Percentiles rank a stretch among this genome's conserved stretches.
Conservation (phyloP, 495 filamentous ascomycete species). For the Alectoria sarmentosa region DNA sequence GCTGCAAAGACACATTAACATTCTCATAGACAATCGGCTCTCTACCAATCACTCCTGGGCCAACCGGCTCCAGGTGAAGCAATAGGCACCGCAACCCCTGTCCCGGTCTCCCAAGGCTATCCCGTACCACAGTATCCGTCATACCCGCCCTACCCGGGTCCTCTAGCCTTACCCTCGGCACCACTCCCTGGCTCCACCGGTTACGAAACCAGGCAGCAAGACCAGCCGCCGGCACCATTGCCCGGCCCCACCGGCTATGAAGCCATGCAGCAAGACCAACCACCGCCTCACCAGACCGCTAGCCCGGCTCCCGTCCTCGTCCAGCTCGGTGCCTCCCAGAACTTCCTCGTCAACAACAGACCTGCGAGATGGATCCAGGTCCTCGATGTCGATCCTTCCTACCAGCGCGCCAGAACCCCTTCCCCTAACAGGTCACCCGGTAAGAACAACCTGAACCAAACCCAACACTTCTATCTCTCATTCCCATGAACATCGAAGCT, state of each 20-base stretch:
- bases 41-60: background rate
- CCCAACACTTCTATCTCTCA: no score
- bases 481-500: no score
- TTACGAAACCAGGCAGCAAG: background rate
- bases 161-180: background rate
- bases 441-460: background rate
- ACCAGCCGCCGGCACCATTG: background rate
- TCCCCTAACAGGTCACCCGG: background rate
- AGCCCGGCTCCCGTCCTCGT: background rate
- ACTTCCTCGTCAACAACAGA: slow-evolving; percentile 1
- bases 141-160: background rate
- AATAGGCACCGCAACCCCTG: background rate
- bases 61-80: background rate
- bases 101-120: background rate
- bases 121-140: background rate
- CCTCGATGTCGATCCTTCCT: slow-evolving; percentile 4
- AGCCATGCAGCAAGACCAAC: background rate
- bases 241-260: background rate
- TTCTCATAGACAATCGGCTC: background rate
- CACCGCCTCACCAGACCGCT: background rate
- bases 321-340: background rate
- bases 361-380: background rate
- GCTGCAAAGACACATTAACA: background rate
- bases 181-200: background rate
- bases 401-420: background rate